Evolutionary conservation across 202 grass and related monocot species (phyloP), one percentile per base, ranked within the genome.

Genomic region (Dendrocalamus latiflorus): DNA sequence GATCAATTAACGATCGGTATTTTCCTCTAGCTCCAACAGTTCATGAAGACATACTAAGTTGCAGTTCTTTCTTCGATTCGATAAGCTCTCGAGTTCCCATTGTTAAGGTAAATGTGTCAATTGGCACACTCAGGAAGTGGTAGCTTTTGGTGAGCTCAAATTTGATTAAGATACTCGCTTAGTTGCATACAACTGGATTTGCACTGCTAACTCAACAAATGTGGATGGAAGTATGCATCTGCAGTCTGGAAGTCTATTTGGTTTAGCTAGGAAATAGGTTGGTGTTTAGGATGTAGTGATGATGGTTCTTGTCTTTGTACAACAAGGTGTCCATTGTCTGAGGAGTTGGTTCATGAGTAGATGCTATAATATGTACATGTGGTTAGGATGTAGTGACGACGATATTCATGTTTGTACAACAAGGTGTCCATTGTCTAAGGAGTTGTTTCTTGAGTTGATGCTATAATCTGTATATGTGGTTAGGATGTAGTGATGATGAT

Each of bases 1-100:
- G 77, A 97, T 97, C 51, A 97, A 97, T 80, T n/a, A n/a, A n/a
- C n/a, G 94, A 97, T 83, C 92, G 94, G 94, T 92, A 37, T 39
- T 85, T 36, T 56, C 53, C 14, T 45, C 34, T 7, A 18, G 44
- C 8, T 71, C 65, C 17, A 9, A 12, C 36, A 22, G 51, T 53
- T 43, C 30, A 14, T 18, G 53, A 16, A 4, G 16, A n/a, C 64
- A 49, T 11, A n/a, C n/a, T n/a, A 4, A 21, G 36, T 51, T 16
- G 28, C 0, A 1, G 55, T 24, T n/a, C n/a, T n/a, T n/a, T n/a
- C n/a, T n/a, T n/a, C n/a, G n/a, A n/a, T n/a, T n/a, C n/a, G n/a
- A n/a, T n/a, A n/a, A n/a, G n/a, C n/a, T n/a, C n/a, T n/a, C n/a
- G n/a, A n/a, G n/a, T n/a, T n/a, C n/a, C n/a, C n/a, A n/a, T n/a